phyloP scores from a whole-genome alignment of 2,329 filamentous ascomycete genomes.

The Cercospora canescens region DNA sequence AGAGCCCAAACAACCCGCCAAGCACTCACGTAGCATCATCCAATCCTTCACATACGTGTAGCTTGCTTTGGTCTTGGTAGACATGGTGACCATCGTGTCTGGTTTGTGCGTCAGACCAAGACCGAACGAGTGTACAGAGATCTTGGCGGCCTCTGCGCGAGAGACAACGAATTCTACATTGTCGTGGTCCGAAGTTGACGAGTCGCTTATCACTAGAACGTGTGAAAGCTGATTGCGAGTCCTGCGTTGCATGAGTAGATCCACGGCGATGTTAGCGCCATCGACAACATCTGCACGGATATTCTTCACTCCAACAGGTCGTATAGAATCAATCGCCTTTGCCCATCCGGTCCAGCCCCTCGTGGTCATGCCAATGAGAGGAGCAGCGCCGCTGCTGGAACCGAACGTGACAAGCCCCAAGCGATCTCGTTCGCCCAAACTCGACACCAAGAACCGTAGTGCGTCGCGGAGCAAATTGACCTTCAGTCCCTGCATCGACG shows the following conservation, averaged over 20 bases:
- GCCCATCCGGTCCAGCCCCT: slow-evolving; percentile 93
- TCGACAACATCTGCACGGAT: slow-evolving; percentile 95
- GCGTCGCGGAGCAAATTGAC: slow-evolving; percentile 92
- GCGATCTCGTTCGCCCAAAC: slow-evolving; percentile 85
- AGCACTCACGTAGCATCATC: slow-evolving; percentile 99
- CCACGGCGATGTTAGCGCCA: slow-evolving; percentile 97
- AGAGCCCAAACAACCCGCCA: slow-evolving; percentile 87
- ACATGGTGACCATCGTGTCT: slow-evolving; percentile 97
- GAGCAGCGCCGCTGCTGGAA: slow-evolving; percentile 87
- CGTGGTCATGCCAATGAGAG: slow-evolving; percentile 96
- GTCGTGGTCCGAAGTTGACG: slow-evolving; percentile 88
- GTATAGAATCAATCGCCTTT: slow-evolving; percentile 81
- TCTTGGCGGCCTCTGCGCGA: slow-evolving; percentile 94
- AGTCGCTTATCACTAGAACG: slow-evolving; percentile 96
- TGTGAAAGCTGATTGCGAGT: slow-evolving; percentile 93
- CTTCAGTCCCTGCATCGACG: slow-evolving; percentile 99
- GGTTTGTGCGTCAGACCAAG: slow-evolving; percentile 96
- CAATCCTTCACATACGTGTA: slow-evolving; percentile 99
- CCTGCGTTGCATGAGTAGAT: slow-evolving; percentile 95
- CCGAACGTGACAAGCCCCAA: slow-evolving; percentile 98
- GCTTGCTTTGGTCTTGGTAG: slow-evolving; percentile 90
- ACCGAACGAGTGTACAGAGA: slow-evolving; percentile 94
- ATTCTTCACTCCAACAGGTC: slow-evolving; percentile 94
- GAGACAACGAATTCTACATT: slow-evolving; percentile 98
- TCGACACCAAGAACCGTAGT: slow-evolving; percentile 86